A percentile compares a stretch with the other conserved stretches of the same genome.
Evolutionary conservation across 2,329 filamentous ascomycete genomes (phyloP).

Genomic region (Verticillium dahliae): DNA sequence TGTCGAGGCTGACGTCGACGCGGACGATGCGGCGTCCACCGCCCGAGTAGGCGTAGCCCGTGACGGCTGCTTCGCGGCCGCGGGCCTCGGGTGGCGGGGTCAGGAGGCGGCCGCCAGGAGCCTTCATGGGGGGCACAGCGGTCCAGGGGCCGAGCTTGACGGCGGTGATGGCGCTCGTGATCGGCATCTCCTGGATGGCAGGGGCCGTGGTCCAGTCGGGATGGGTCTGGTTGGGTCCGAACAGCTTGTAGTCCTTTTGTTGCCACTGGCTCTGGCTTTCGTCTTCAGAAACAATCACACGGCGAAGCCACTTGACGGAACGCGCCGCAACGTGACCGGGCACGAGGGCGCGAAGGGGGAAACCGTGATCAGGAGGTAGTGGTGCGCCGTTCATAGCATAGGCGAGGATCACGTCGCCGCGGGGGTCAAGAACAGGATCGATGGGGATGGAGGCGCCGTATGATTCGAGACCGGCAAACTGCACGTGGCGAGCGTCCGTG

Average conservation of each 20-base stretch:
- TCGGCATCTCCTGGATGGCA: slow-evolving; percentile 61
- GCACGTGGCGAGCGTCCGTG: slow-evolving; percentile 41
- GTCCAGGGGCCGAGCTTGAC: slow-evolving; percentile 34
- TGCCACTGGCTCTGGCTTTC: slow-evolving; percentile 63
- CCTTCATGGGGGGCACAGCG: neutral
- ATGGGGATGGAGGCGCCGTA: slow-evolving; percentile 58
- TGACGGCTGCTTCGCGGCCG: slow-evolving; percentile 29
- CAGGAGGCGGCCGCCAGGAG: neutral
- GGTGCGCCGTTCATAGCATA: slow-evolving; percentile 61
- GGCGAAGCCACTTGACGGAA: slow-evolving; percentile 63
- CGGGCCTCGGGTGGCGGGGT: neutral
- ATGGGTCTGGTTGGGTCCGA: slow-evolving; percentile 54
- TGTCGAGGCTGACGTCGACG: slow-evolving; percentile 61
- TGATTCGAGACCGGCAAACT: slow-evolving; percentile 53
- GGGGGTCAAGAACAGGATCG: slow-evolving; percentile 49
- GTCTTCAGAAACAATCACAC: slow-evolving; percentile 58
- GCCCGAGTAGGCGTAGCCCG: slow-evolving; percentile 63
- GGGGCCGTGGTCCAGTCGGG: slow-evolving; percentile 58
- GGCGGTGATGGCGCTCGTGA: slow-evolving; percentile 59
- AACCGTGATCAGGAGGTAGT: slow-evolving; percentile 60
- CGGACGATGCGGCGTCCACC: slow-evolving; percentile 59
- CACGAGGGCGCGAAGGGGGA: slow-evolving; percentile 54
- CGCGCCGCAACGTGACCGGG: slow-evolving; percentile 61
- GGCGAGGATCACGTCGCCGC: slow-evolving; percentile 59
- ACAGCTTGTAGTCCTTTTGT: slow-evolving; percentile 61